Conservation (phyloP, 108 stramenopile genomes). For the Ochromonas danica region DNA sequence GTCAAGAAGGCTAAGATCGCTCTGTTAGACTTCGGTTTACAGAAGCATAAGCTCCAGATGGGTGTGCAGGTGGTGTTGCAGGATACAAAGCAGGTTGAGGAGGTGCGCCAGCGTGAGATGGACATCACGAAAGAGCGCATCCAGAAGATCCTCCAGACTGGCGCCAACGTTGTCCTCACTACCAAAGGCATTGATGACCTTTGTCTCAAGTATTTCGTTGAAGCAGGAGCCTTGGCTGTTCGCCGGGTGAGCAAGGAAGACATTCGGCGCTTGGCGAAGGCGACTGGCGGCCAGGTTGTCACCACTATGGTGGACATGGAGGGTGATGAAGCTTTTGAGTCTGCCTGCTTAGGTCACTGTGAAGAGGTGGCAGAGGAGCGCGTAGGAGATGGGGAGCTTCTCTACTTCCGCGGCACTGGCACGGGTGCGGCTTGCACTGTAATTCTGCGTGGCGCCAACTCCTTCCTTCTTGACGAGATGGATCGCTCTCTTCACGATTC, state of each 20-base stretch:
- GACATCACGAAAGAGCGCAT: conserved; percentile 99
- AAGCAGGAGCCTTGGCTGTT: conserved; percentile 91
- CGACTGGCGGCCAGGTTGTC: conserved; percentile 89
- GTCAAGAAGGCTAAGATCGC: conserved; percentile 89
- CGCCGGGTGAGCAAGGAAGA: conserved; percentile 93
- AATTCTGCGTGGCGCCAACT: conserved; percentile 97
- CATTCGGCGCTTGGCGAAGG: conserved; percentile 94
- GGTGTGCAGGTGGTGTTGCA: conserved; percentile 79
- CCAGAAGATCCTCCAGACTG: conserved; percentile 89
- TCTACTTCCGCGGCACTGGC: conserved; percentile 86
- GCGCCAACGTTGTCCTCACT: conserved; percentile 93
- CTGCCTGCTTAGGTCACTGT: conserved; percentile 76
- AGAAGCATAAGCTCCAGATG: conserved; percentile 97
- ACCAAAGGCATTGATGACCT: conserved; percentile 99
- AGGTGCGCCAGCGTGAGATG: conserved; percentile 94
- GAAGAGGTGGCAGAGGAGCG: conserved; percentile 81
- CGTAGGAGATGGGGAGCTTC: conserved; percentile 96
- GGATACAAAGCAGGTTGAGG: conserved; percentile 73
- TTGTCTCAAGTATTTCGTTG: conserved; percentile 99
- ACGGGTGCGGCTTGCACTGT: conserved; percentile 86
- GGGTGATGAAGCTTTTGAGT: conserved; percentile 92
- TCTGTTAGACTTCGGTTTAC: conserved; percentile 95
- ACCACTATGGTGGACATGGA: conserved; percentile 99
- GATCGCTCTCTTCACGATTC: conserved; percentile 97
- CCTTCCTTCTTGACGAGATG: conserved; percentile 99